Conservation (phyloP, 768 basidiomycete species). For the Serendipita sp. region DNA sequence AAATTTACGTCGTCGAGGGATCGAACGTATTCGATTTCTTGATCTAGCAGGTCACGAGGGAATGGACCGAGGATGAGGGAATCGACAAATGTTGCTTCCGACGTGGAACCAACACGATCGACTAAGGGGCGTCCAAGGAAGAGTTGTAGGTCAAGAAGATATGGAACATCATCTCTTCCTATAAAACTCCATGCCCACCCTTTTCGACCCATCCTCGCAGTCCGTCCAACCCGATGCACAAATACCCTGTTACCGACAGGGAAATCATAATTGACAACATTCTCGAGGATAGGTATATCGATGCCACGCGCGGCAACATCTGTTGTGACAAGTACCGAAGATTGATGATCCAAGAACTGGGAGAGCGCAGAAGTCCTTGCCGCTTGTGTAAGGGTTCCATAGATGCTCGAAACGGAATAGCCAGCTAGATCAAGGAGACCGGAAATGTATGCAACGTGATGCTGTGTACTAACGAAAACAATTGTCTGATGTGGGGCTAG, state of each 20-base stretch:
- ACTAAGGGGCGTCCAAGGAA: constrained; percentile 72
- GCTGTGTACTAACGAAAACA: constrained; percentile 91
- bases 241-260: constrained; percentile 87
- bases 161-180: constrained; percentile 70
- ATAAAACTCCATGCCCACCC: constrained; percentile 97
- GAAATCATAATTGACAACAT: constrained; percentile 97
- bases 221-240: constrained; percentile 91
- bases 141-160: constrained; percentile 81
- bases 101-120: constrained; percentile 27
- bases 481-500: constrained; percentile 80
- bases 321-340: constrained; percentile 83
- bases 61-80: constrained; percentile 69
- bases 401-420: constrained; percentile 85
- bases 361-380: constrained; percentile 85
- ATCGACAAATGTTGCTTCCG: constrained; percentile 49
- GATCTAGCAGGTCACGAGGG: constrained; percentile 61
- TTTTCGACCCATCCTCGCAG: constrained; percentile 83
- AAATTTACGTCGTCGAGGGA: constrained; percentile 48
- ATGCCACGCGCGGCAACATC: constrained; percentile 97
- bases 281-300: constrained; percentile 89
- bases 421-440: constrained; percentile 62
- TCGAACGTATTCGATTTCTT: constrained; percentile 66
- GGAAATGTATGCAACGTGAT: constrained; percentile 91
- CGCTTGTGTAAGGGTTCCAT: constrained; percentile 84
- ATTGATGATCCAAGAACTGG: constrained; percentile 63